Base-by-base conservation (phyloP, 257 asterid species). In the Nicotiana sylvestris region DNA sequence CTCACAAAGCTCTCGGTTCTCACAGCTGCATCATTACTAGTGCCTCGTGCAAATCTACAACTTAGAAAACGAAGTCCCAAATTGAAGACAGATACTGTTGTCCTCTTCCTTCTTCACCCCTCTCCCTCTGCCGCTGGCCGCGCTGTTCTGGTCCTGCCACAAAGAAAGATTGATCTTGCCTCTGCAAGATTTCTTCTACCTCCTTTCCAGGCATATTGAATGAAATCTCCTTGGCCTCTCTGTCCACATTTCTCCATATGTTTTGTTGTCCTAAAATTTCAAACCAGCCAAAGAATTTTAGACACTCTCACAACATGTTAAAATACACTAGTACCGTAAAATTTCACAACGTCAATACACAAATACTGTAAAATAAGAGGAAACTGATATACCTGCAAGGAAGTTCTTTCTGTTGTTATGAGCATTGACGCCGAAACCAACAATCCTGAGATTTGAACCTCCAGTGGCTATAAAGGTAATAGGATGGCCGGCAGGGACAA, bases 401-500 rank as follows among this genome's bases (percentile, higher is more conserved):
- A 85, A 86, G n/a, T 84, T 39, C 56, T 82, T 88, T 65, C 77
- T 76, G 60, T 84, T 86, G 32, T 77, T 33, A 0, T 32, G 80
- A n/a, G 89, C 92, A 29, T 85, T 85, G 86, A 87, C 57, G 4
- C 92, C 92, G 21, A 89, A 89, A 8, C 84, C 85, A 9, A 84
- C 88, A 1, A 87, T 11, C 55, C 87, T 86, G 49, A 91, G 39
- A 57, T 84, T 66, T 58, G 87, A 80, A 9, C 85, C 66, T 64
- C 69, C 84, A 27, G 92, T 66, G 81, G 95, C 87, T 12, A 88
- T 64, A 0, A 85, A 70, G 62, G 85, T 66, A 37, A 89, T 53
- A 18, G 93, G 93, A 76, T 89, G 92, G 0, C 89, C 90, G 0
- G 88, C 87, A 0, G 93, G 93, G 55, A 89, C 61, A 17, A 89